These are phyloP conservation scores for Leccinellum albellum DNA, from an alignment of 768 basidiomycete genomes.

Conservation along the genomic window DNA sequence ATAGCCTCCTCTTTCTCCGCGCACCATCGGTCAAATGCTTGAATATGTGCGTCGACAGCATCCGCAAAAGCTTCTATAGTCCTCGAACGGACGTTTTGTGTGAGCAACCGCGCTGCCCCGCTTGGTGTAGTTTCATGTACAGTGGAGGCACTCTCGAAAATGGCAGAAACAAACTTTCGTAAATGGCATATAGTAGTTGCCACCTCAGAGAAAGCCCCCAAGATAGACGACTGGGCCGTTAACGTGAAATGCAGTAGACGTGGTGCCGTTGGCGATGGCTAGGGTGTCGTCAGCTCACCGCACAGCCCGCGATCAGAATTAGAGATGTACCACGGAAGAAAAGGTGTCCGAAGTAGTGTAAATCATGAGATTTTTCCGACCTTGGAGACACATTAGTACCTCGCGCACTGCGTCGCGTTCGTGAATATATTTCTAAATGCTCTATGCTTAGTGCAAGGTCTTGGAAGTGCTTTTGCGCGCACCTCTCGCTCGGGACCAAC, in stretches of 20 bases:
- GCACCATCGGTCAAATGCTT: slow-evolving; percentile 65
- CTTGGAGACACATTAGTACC: slow-evolving; percentile 72
- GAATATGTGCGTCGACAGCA: slow-evolving; percentile 60
- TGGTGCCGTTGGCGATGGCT: slow-evolving; percentile 54
- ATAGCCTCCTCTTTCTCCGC: slow-evolving; percentile 64
- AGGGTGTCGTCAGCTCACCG: slow-evolving; percentile 2
- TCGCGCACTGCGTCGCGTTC: slow-evolving; percentile 79
- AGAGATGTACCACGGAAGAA: slow-evolving; percentile 31
- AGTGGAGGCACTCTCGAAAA: slow-evolving; percentile 37
- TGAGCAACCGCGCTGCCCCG: slow-evolving; percentile 21
- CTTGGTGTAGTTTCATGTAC: slow-evolving; percentile 20
- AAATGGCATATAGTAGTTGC: slow-evolving; percentile 63
- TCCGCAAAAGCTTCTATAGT: slow-evolving; percentile 84
- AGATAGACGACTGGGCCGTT: slow-evolving; percentile 60
- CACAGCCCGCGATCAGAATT: not conserved
- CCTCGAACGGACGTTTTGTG: slow-evolving; percentile 36
- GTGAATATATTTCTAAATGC: slow-evolving; percentile 57
- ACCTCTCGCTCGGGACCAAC: slow-evolving; percentile 45
- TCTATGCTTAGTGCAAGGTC: not conserved
- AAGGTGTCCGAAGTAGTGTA: slow-evolving; percentile 30
- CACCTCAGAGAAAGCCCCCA: slow-evolving; percentile 52
- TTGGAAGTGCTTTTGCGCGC: not conserved
- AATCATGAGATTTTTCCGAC: slow-evolving; percentile 59
- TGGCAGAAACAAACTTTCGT: slow-evolving; percentile 52
- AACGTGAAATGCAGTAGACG: slow-evolving; percentile 66